Evolutionary conservation across 2,329 filamentous ascomycete genomes (phyloP).

Genomic region (Didymella arachidicola): DNA sequence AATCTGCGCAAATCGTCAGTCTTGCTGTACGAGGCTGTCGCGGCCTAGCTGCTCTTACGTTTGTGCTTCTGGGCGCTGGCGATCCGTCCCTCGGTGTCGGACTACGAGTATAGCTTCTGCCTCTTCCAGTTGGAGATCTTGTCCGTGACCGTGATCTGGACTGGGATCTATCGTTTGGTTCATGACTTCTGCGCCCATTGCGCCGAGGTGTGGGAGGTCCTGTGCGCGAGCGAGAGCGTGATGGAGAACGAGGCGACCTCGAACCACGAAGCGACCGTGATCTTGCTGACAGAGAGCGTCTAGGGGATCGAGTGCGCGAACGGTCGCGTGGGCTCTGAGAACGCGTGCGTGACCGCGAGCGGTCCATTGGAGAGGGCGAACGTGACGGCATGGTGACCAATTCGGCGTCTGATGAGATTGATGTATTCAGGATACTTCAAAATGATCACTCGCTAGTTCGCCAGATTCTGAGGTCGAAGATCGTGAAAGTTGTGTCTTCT

Average conservation of each 20-base stretch:
- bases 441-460: not conserved
- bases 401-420: not conserved
- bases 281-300: slow-evolving; percentile 31
- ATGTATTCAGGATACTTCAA: too few species aligned
- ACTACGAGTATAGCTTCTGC: slow-evolving; percentile 48
- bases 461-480: not conserved
- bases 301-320: slow-evolving; percentile 46
- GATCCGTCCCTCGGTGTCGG: slow-evolving; percentile 45
- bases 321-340: slow-evolving; percentile 53
- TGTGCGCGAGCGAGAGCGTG: slow-evolving; percentile 40
- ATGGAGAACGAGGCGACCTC: slow-evolving; percentile 48
- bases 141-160: slow-evolving; percentile 39
- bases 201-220: slow-evolving; percentile 40
- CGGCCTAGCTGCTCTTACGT: slow-evolving; percentile 35
- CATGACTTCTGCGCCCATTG: slow-evolving; percentile 49
- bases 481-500: not conserved
- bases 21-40: slow-evolving; percentile 8
- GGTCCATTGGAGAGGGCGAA: slow-evolving; percentile 32
- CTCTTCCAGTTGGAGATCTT: slow-evolving; percentile 37
- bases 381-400: slow-evolving; percentile 32
- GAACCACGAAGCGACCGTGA: slow-evolving; percentile 49
- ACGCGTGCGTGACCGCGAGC: slow-evolving; percentile 31
- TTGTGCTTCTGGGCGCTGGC: slow-evolving; percentile 49
- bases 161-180: slow-evolving; percentile 36
- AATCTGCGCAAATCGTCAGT: slow-evolving; percentile 65